Evolutionary conservation across 1,139 yeast genomes (phyloP).

Genomic region (Lodderomyces margitis): DNA sequence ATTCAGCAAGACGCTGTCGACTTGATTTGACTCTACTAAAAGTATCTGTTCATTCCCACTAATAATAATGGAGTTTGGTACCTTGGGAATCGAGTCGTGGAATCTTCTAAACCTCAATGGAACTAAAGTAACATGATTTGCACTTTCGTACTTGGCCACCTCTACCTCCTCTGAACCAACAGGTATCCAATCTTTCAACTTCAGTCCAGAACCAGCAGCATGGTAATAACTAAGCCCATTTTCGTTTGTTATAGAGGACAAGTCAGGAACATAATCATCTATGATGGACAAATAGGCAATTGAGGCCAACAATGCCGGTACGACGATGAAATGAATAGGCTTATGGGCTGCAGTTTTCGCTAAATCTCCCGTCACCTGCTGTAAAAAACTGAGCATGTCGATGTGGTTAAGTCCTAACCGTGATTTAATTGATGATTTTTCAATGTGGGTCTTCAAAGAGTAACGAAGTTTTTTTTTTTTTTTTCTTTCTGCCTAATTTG

Average conservation of each 20-base stretch:
- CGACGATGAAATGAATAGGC: slow-evolving; percentile 85
- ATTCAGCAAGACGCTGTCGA: slow-evolving; percentile 32
- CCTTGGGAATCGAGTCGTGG: slow-evolving; percentile 33
- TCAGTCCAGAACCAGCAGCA: slow-evolving; percentile 27
- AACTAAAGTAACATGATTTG: slow-evolving; percentile 47
- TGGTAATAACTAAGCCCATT: slow-evolving; percentile 32
- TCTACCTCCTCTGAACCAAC: slow-evolving; percentile 26
- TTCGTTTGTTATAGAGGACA: slow-evolving; percentile 15
- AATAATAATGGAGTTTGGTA: slow-evolving; percentile 33
- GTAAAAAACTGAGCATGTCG: slow-evolving; percentile 28
- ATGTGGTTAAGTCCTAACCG: background rate
- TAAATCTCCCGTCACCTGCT: slow-evolving; percentile 38
- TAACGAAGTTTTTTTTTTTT: background rate
- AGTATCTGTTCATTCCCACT: slow-evolving; percentile 40
- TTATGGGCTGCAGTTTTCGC: slow-evolving; percentile 73
- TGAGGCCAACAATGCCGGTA: slow-evolving; percentile 74
- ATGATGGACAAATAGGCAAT: slow-evolving; percentile 79
- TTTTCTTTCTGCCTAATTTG: background rate
- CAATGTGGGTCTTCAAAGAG: background rate
- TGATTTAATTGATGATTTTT: background rate
- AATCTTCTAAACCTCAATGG: slow-evolving; percentile 56
- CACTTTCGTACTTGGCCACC: slow-evolving; percentile 32
- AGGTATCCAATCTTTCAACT: slow-evolving; percentile 44
- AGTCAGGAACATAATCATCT: slow-evolving; percentile 66
- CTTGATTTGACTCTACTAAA: slow-evolving; percentile 37